A percentile compares a stretch with the other conserved stretches of the same genome.
These are phyloP conservation scores for Babesia ovata DNA, from an alignment of 169 alveolate genomes.

Conservation along the genomic window DNA sequence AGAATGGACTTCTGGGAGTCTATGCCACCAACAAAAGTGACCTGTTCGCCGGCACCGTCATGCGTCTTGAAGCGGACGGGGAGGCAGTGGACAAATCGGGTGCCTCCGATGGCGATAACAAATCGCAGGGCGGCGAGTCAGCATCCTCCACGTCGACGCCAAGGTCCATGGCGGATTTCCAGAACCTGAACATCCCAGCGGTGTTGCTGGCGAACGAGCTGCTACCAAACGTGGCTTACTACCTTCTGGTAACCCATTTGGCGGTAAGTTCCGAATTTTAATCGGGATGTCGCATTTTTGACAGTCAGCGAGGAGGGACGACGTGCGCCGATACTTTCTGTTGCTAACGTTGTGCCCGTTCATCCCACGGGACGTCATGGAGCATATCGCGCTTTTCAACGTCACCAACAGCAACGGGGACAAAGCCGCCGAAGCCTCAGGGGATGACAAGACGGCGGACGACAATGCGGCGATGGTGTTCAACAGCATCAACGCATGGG, in stretches of 20 bases:
- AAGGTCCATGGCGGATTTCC: conserved; percentile 1
- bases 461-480: neutral
- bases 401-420: neutral
- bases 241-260: conserved; percentile 20
- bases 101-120: neutral
- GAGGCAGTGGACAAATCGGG: neutral
- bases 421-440: too few species aligned
- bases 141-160: neutral
- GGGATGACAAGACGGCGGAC: neutral
- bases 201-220: conserved; percentile 5
- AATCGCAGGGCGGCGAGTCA: neutral
- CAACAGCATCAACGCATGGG: conserved; percentile 16
- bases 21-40: conserved; percentile 58
- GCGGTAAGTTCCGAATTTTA: neutral
- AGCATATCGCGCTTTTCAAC: neutral
- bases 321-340: conserved; percentile 8
- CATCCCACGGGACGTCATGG: conserved; percentile 9
- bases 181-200: conserved; percentile 21
- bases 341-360: conserved; percentile 30
- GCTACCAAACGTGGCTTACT: conserved; percentile 26
- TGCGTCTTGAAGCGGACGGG: neutral
- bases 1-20: conserved; percentile 33
- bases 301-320: conserved; percentile 22
- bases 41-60: conserved; percentile 6
- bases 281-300: neutral